These are phyloP conservation scores for Leccinum ochraceum DNA, from an alignment of 768 basidiomycete species.

Conservation along the genomic window DNA sequence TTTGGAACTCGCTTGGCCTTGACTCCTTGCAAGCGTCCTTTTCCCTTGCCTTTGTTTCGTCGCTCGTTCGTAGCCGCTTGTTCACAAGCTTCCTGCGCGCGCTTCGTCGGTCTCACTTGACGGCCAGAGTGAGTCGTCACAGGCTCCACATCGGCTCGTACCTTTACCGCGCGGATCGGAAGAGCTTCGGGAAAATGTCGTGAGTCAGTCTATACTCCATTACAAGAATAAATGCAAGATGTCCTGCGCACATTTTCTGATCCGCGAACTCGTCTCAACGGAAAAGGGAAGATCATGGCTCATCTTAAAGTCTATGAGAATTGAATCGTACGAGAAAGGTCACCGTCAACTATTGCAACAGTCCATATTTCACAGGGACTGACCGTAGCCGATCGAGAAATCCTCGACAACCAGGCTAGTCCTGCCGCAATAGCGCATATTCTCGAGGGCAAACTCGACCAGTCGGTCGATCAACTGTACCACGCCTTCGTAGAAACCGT, in stretches of 20 bases:
- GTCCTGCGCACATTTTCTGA: constrained; percentile 25
- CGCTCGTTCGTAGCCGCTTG: neutral
- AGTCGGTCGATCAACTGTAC: constrained; percentile 30
- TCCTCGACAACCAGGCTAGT: constrained; percentile 21
- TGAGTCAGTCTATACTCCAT: neutral
- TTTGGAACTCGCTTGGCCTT: neutral
- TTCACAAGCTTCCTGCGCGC: constrained; percentile 17
- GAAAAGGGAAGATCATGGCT: constrained; percentile 34
- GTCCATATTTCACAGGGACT: constrained; percentile 1
- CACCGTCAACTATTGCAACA: neutral
- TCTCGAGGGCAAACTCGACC: constrained; percentile 23
- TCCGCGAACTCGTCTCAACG: constrained; percentile 26
- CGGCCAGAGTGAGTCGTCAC: constrained; percentile 26
- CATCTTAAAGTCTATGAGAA: constrained; percentile 28
- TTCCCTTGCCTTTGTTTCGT: constrained; percentile 9
- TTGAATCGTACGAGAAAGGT: constrained; percentile 1
- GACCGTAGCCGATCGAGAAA: constrained; percentile 34
- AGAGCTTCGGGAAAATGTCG: constrained; percentile 9
- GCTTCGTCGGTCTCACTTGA: constrained; percentile 21
- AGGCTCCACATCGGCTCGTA: constrained; percentile 9
- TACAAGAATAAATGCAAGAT: neutral
- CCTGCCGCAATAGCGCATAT: constrained; percentile 26
- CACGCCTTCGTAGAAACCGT: constrained; percentile 33
- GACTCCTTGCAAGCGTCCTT: neutral
- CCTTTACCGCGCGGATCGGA: constrained; percentile 7